Percentiles rank a stretch among this genome's conserved stretches.
phyloP scores from a whole-genome alignment of 2,329 filamentous ascomycete genomes.

The Emergomyces pasteurianus region DNA sequence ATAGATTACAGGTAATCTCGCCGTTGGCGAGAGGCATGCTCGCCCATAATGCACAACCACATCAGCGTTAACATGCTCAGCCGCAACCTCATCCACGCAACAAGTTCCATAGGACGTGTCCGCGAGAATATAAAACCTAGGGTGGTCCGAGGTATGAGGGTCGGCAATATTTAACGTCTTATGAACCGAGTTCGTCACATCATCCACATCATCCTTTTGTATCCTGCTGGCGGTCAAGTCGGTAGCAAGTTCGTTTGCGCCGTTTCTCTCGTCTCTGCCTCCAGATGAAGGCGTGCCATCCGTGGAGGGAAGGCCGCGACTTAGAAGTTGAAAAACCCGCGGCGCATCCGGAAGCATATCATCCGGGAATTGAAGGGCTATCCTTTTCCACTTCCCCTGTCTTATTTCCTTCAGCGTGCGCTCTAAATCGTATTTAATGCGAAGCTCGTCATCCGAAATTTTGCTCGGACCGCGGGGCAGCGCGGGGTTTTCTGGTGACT shows the following conservation, averaged over 20 bases:
- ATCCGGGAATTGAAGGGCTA: constrained; percentile 94
- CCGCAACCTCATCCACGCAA: constrained; percentile 93
- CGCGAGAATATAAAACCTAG: constrained; percentile 66
- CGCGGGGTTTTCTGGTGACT: constrained; percentile 35
- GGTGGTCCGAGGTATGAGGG: constrained; percentile 12
- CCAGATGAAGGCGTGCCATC: constrained; percentile 12
- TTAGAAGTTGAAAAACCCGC: constrained; percentile 59
- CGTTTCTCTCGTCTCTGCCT: constrained; percentile 6
- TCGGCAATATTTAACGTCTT: constrained; percentile 11
- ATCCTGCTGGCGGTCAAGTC: constrained; percentile 13
- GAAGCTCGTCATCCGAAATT: constrained; percentile 57
- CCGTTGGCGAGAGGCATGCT: constrained; percentile 82
- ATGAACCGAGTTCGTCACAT: not conserved
- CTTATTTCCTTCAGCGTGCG: constrained; percentile 67
- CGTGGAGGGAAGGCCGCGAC: constrained; percentile 35
- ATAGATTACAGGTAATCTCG: constrained; percentile 75
- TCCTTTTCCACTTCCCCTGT: constrained; percentile 56
- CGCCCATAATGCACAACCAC: constrained; percentile 91
- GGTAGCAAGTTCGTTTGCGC: constrained; percentile 6
- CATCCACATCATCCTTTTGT: constrained; percentile 9
- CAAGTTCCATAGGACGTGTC: constrained; percentile 96
- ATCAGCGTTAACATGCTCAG: constrained; percentile 83
- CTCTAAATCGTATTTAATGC: constrained; percentile 69
- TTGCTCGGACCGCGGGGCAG: constrained; percentile 8
- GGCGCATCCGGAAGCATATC: constrained; percentile 80